Conservation (phyloP, 441 rosid species). For the Pelargonium myrrhifolium region DNA sequence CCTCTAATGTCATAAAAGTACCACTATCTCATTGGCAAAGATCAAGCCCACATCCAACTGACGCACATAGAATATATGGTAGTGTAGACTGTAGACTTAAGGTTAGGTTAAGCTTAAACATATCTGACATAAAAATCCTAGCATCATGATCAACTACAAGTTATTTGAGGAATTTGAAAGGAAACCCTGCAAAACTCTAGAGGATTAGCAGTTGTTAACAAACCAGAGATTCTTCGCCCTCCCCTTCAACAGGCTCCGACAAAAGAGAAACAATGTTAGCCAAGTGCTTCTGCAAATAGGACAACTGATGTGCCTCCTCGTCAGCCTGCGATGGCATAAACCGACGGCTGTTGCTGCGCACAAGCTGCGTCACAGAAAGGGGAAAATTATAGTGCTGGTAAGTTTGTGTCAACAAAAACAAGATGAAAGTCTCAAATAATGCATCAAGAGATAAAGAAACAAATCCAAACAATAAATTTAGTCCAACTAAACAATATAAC, state of each 20-base stretch:
- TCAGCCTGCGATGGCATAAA: slow-evolving; percentile 95
- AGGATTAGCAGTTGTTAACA: slow-evolving; percentile 22
- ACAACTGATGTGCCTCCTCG: slow-evolving; percentile 93
- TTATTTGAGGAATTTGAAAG: no score
- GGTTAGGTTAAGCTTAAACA: no score
- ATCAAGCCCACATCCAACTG: neutral
- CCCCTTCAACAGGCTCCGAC: slow-evolving; percentile 80
- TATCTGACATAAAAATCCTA: no score
- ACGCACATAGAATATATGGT: no score
- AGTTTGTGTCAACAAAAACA: neutral
- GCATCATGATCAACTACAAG: no score
- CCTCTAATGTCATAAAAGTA: no score
- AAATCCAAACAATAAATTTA: neutral
- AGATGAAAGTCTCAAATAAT: neutral
- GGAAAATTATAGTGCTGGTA: no score
- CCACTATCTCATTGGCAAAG: no score
- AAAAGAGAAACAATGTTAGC: slow-evolving; percentile 78
- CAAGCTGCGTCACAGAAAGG: no score
- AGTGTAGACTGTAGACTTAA: no score
- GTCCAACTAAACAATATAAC: neutral
- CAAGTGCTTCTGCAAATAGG: slow-evolving; percentile 91
- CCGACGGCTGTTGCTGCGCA: slow-evolving; percentile 94
- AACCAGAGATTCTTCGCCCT: slow-evolving; percentile 86
- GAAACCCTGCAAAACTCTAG: slow-evolving; percentile 15
- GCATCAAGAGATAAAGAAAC: neutral